Conservation (phyloP, 805 yeast species). For the Cyberlindnera suaveolens region DNA sequence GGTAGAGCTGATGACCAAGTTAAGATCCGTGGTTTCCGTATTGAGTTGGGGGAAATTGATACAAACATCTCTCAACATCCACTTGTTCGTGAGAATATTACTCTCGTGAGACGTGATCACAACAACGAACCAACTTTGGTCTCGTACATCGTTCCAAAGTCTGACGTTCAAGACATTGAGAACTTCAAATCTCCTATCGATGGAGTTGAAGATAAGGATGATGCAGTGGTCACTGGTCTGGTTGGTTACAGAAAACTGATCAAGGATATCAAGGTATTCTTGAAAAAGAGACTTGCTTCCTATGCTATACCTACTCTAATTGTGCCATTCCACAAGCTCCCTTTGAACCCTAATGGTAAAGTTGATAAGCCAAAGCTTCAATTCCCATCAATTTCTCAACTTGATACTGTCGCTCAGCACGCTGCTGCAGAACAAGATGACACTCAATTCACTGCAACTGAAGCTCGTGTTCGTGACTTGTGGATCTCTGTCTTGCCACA, state of each 20-base stretch:
- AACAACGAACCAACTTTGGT: slow-evolving; percentile 89
- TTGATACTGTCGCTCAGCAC: slow-evolving; percentile 64
- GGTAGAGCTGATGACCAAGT: slow-evolving; percentile 99
- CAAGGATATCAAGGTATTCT: slow-evolving; percentile 72
- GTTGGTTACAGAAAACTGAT: slow-evolving; percentile 70
- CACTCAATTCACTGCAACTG: slow-evolving; percentile 54
- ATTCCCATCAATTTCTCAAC: slow-evolving; percentile 85
- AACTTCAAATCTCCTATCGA: slow-evolving; percentile 37
- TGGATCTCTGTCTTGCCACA: slow-evolving; percentile 87
- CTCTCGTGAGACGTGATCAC: slow-evolving; percentile 86
- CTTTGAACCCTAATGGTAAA: slow-evolving; percentile 96
- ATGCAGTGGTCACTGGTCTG: slow-evolving; percentile 72
- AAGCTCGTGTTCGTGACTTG: slow-evolving; percentile 64
- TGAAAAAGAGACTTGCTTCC: slow-evolving; percentile 83
- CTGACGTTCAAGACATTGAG: slow-evolving; percentile 40
- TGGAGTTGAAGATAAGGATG: slow-evolving; percentile 38
- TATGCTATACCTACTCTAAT: slow-evolving; percentile 92
- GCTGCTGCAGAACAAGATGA: slow-evolving; percentile 36
- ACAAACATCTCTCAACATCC: slow-evolving; percentile 95
- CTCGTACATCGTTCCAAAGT: slow-evolving; percentile 85
- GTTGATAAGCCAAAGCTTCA: slow-evolving; percentile 96
- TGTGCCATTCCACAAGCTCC: slow-evolving; percentile 80
- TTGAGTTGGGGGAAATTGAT: slow-evolving; percentile 96
- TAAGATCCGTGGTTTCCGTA: slow-evolving; percentile 96
- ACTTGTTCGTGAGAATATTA: slow-evolving; percentile 84